phyloP scores from a whole-genome alignment of 164 flowering plant genomes.

The Stephania yunnanensis region DNA sequence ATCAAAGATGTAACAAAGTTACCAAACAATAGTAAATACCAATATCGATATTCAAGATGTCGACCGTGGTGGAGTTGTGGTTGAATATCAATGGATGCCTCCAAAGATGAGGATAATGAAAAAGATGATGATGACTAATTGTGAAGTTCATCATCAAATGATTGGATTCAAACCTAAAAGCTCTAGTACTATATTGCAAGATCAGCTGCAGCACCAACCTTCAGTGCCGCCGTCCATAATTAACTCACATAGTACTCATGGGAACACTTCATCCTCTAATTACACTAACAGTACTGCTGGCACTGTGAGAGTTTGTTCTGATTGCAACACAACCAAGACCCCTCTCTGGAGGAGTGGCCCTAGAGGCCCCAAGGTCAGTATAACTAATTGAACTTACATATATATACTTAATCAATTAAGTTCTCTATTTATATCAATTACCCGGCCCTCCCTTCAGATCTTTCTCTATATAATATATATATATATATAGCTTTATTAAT shows the following conservation, averaged over 20 bases:
- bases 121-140: constrained; percentile 30
- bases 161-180: neutral
- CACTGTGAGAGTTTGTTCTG: constrained; percentile 31
- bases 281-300: neutral
- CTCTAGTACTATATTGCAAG: constrained; percentile 19
- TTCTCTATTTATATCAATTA: neutral
- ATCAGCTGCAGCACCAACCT: constrained; percentile 17
- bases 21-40: too few species aligned
- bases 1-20: neutral
- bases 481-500: too few species aligned
- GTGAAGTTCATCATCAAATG: too few species aligned
- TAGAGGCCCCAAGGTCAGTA: constrained; percentile 17
- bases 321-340: constrained; percentile 43
- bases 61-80: constrained; percentile 13
- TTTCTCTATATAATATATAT: neutral
- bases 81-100: constrained; percentile 47
- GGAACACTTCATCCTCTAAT: neutral
- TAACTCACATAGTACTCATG: constrained; percentile 11
- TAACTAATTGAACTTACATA: too few species aligned
- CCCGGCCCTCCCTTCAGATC: neutral
- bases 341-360: constrained; percentile 44
- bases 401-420: neutral
- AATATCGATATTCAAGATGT: constrained; percentile 14
- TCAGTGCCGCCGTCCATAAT: neutral
- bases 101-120: constrained; percentile 69